phyloP scores from a whole-genome alignment of 225 moss, liverwort and hornwort species.

The Rhytidiadelphus loreus region DNA sequence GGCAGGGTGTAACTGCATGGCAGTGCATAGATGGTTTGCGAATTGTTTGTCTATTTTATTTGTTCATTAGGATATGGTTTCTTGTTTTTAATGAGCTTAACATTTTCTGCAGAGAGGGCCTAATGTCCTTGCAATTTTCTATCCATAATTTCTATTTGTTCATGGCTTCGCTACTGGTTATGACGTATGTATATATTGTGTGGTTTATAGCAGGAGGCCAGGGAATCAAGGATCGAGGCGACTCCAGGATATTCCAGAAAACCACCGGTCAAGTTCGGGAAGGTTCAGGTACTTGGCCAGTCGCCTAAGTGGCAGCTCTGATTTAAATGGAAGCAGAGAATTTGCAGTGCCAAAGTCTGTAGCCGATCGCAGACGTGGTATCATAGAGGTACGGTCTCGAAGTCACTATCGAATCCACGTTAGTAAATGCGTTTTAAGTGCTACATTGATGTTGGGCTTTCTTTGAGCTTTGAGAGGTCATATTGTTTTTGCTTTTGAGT shows the following conservation, averaged over 20 bases:
- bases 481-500: neutral
- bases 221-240: neutral
- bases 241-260: neutral
- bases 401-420: neutral
- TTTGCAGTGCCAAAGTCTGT: slow-evolving; percentile 42
- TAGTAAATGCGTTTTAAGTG: neutral
- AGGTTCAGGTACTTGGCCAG: slow-evolving; percentile 37
- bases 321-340: slow-evolving; percentile 60
- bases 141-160: neutral
- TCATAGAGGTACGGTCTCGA: slow-evolving; percentile 59
- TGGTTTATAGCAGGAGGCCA: slow-evolving; percentile 7
- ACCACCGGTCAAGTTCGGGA: slow-evolving; percentile 34
- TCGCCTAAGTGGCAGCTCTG: slow-evolving; percentile 53
- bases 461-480: neutral
- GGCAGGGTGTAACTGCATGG: neutral
- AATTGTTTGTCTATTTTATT: neutral
- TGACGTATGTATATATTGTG: neutral
- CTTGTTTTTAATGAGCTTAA: neutral
- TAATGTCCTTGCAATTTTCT: neutral
- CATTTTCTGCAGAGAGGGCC: neutral
- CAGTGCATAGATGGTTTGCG: neutral
- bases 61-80: neutral
- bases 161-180: neutral
- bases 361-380: slow-evolving; percentile 74
- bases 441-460: neutral